Conservation (phyloP, 2,329 filamentous ascomycete genomes). For the Aphanocladium album region DNA sequence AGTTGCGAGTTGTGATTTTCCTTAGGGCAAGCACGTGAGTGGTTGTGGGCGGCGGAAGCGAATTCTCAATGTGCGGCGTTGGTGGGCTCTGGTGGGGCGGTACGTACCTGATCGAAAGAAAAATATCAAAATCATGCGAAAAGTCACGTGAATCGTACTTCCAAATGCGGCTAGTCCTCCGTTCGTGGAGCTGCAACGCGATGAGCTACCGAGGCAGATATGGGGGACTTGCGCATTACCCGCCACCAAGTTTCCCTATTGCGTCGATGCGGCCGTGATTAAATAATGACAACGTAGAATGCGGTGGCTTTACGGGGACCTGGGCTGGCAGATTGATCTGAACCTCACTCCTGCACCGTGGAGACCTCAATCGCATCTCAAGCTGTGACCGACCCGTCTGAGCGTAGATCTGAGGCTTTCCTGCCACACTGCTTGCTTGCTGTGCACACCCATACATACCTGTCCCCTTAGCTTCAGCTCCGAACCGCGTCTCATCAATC, state of each 20-base stretch:
- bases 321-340: neutral
- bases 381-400: neutral
- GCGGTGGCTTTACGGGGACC: neutral
- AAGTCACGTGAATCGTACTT: neutral
- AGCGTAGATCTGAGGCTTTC: neutral
- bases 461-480: constrained; percentile 4
- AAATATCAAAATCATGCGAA: neutral
- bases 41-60: constrained; percentile 16
- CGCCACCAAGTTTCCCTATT: constrained; percentile 6
- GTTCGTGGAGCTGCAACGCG: neutral
- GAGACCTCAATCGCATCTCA: neutral
- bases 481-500: constrained; percentile 5
- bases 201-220: neutral
- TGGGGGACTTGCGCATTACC: neutral
- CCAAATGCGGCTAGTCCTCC: neutral
- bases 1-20: constrained; percentile 32
- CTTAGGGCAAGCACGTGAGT: constrained; percentile 40
- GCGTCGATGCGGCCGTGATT: constrained; percentile 1
- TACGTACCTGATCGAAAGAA: neutral
- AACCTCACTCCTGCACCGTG: neutral
- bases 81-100: neutral
- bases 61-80: neutral
- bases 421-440: neutral
- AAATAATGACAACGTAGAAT: neutral
- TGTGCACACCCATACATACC: neutral